Evolutionary conservation across 2,329 filamentous ascomycete genomes (phyloP), one percentile per base, ranked within the genome.

Genomic region (Exophiala sp.): DNA sequence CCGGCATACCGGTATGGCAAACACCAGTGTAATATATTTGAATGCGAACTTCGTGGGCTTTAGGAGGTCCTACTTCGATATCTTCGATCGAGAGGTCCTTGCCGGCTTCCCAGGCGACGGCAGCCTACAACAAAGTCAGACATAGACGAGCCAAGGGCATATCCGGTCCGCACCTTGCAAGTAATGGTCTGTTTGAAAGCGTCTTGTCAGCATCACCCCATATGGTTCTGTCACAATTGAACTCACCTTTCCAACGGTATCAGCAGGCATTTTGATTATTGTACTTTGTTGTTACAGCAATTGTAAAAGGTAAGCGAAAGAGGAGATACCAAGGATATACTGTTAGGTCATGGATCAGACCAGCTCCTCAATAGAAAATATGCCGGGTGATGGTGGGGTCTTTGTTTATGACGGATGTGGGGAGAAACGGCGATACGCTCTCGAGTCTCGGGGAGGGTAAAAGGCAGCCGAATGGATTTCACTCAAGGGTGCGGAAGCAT

Each of bases 11-110:
- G 71, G 92, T 99, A 78, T 99, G 94, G 80, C 94, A 99, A 71
- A 99, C 94, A 75, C 94, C 94, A 50, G 94, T 99, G 80, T 96
- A 95, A 80, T 92, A 87, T 71, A 97, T 89, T 79, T 97, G 78
- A 70, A 99, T 96, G 67, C 94, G 89, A 69, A 99, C 94, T 78
- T 99, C 94, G 76, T 95, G 84, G 58, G 92, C 91, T 75, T 81
- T 85, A 56, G 94, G 94, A 60, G 92, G 88, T 49, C 81, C 84
- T 62, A 99, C 94, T 77, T 97, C 91, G 66, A 99, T 80, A 65
- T 95, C 89, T 77, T 99, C 94, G 64, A 97, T 82, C 66, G 80
- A 84, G 62, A 99, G 83, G 64, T 89, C 86, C 78, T 96, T 89
- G 71, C 88, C 91, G 44, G 94, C 91, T 75, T 91, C 92, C 94